Percentiles rank a stretch among this genome's conserved stretches.
Conservation (phyloP, 1,284 basidiomycete genomes). For the Apiotrichum sp. region DNA sequence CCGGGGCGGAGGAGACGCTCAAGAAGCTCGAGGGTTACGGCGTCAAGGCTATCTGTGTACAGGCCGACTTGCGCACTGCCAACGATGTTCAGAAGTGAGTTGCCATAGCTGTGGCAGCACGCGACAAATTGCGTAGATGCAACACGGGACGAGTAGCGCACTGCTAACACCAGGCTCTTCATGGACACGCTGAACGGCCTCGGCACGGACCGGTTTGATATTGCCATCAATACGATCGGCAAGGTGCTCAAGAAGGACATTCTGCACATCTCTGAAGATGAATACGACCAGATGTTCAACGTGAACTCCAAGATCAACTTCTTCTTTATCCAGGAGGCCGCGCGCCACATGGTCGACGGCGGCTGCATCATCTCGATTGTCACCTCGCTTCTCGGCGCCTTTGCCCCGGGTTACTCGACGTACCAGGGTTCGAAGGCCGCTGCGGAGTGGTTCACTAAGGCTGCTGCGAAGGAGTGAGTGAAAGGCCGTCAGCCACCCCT, state of each 20-base stretch:
- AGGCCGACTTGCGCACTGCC: conserved; percentile 12
- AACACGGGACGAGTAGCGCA: no score
- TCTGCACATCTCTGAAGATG: conserved; percentile 18
- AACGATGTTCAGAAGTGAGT: conserved; percentile 7
- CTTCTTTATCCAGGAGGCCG: conserved; percentile 26
- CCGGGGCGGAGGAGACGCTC: conserved; percentile 15
- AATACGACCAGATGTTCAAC: conserved; percentile 24
- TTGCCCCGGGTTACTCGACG: conserved; percentile 21
- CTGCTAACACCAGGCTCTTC: conserved; percentile 12
- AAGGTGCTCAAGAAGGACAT: conserved; percentile 28
- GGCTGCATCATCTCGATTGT: conserved; percentile 23
- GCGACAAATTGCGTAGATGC: no score
- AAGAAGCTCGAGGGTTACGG: conserved; percentile 9
- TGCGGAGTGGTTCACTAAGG: conserved; percentile 27
- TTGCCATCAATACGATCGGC: conserved; percentile 28
- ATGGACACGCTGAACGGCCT: conserved; percentile 12
- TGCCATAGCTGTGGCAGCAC: no score
- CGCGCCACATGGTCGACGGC: conserved; percentile 16
- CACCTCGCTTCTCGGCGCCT: conserved; percentile 20
- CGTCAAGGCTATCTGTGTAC: conserved; percentile 15
- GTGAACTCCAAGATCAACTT: conserved; percentile 26
- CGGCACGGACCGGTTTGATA: conserved; percentile 14
- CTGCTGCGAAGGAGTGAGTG: conserved; percentile 21
- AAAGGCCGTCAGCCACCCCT: neutral
- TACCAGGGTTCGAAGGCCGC: conserved; percentile 28